A percentile compares a stretch with the other conserved stretches of the same genome.
These are phyloP conservation scores for Fusarium chlamydosporum DNA, from an alignment of 2,329 filamentous ascomycete genomes.

Conservation along the genomic window DNA sequence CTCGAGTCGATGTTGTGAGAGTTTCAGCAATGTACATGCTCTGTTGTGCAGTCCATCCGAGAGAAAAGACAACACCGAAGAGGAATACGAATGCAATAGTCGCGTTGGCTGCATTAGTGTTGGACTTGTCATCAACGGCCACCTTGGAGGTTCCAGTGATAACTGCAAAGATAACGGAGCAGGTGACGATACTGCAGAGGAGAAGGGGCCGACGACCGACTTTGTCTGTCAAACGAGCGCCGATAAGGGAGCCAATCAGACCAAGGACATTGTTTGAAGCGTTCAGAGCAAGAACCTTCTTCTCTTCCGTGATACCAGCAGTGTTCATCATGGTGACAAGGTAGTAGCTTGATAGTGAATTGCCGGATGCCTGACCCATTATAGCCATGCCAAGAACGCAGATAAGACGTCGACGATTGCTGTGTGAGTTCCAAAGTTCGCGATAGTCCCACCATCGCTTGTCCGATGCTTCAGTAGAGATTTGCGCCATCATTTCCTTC, in stretches of 20 bases:
- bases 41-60: conserved; percentile 65
- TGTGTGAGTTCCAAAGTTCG: conserved; percentile 64
- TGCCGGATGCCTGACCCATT: conserved; percentile 68
- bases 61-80: conserved; percentile 66
- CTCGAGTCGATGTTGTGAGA: conserved; percentile 52
- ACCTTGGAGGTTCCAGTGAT: conserved; percentile 45
- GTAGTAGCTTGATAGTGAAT: conserved; percentile 66
- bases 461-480: conserved; percentile 61
- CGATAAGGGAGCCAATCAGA: conserved; percentile 58
- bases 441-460: conserved; percentile 70
- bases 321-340: conserved; percentile 63
- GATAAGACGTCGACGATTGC: conserved; percentile 64
- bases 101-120: conserved; percentile 50
- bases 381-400: conserved; percentile 67
- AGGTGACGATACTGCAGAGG: conserved; percentile 59
- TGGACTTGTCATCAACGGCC: conserved; percentile 40
- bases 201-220: conserved; percentile 68
- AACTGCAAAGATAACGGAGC: conserved; percentile 63
- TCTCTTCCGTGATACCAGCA: conserved; percentile 46
- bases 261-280: conserved; percentile 61
- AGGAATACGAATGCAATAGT: conserved; percentile 59
- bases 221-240: conserved; percentile 59
- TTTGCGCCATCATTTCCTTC: conserved; percentile 57
- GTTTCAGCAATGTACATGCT: conserved; percentile 57
- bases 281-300: conserved; percentile 66